Evolutionary conservation across 805 yeast species (phyloP).

Genomic region (Metschnikowia lochheadii): DNA sequence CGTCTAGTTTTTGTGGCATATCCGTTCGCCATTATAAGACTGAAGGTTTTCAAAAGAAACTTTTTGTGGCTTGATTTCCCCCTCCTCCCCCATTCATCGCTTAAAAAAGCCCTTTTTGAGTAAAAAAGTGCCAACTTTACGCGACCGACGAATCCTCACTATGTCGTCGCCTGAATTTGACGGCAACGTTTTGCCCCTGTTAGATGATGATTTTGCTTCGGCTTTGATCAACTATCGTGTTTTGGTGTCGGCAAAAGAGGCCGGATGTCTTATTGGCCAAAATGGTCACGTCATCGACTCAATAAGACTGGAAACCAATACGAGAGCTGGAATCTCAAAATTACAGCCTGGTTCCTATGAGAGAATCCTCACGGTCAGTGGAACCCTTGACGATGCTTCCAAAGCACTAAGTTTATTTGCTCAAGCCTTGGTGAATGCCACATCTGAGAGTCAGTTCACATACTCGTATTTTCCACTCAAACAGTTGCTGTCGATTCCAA

Average conservation of each 20-base stretch:
- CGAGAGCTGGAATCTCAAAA: conserved; percentile 84
- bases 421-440: conserved; percentile 51
- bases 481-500: conserved; percentile 51
- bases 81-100: background rate
- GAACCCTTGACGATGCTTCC: conserved; percentile 65
- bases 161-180: conserved; percentile 1
- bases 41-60: background rate
- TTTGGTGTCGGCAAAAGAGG: conserved; percentile 77
- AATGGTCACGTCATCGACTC: conserved; percentile 75
- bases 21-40: background rate
- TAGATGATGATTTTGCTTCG: conserved; percentile 23
- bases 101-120: background rate
- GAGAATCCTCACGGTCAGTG: conserved; percentile 75
- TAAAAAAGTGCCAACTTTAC: background rate
- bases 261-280: conserved; percentile 86
- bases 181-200: conserved; percentile 21
- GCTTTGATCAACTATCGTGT: conserved; percentile 46
- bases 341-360: conserved; percentile 78
- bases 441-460: conserved; percentile 26
- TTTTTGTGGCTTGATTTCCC: background rate
- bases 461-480: conserved; percentile 58
- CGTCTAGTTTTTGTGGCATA: background rate
- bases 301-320: conserved; percentile 68
- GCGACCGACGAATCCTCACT: background rate
- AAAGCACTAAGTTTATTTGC: conserved; percentile 69